phyloP scores from a whole-genome alignment of 2,329 filamentous ascomycete species.

The Fusarium caatingaense region DNA sequence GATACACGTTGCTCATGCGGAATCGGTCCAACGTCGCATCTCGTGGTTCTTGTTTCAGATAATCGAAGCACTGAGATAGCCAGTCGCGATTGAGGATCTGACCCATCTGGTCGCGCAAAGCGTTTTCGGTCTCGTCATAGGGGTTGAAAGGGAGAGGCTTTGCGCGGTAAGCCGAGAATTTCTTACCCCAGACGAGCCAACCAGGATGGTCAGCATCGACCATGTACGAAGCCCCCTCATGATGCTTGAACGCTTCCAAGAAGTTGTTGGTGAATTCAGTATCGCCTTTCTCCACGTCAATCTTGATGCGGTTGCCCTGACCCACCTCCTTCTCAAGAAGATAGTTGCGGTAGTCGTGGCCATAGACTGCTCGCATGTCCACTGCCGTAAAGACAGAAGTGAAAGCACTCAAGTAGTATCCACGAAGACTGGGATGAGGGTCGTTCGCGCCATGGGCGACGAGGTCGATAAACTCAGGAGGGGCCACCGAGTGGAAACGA shows the following conservation, averaged over 20 bases:
- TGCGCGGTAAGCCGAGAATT: slow-evolving; percentile 81
- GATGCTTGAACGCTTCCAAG: slow-evolving; percentile 79
- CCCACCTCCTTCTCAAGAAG: slow-evolving; percentile 79
- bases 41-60: slow-evolving; percentile 94
- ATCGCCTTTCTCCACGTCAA: slow-evolving; percentile 80
- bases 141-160: slow-evolving; percentile 73
- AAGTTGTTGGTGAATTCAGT: slow-evolving; percentile 82
- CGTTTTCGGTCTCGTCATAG: slow-evolving; percentile 85
- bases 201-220: slow-evolving; percentile 93
- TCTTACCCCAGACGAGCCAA: slow-evolving; percentile 95
- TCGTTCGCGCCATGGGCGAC: slow-evolving; percentile 87
- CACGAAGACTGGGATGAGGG: slow-evolving; percentile 85
- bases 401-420: slow-evolving; percentile 84
- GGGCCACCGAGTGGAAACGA: slow-evolving; percentile 89
- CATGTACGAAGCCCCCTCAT: slow-evolving; percentile 78
- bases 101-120: slow-evolving; percentile 82
- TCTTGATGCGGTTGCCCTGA: slow-evolving; percentile 79
- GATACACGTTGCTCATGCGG: slow-evolving; percentile 85
- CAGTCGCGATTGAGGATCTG: slow-evolving; percentile 82
- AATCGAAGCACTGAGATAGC: slow-evolving; percentile 89
- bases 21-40: slow-evolving; percentile 86
- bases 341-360: slow-evolving; percentile 88
- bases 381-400: slow-evolving; percentile 82
- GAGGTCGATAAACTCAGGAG: slow-evolving; percentile 83
- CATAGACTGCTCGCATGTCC: slow-evolving; percentile 86